phyloP scores from a whole-genome alignment of 352 stramenopile species.

The Globisporangium camurandrum region DNA sequence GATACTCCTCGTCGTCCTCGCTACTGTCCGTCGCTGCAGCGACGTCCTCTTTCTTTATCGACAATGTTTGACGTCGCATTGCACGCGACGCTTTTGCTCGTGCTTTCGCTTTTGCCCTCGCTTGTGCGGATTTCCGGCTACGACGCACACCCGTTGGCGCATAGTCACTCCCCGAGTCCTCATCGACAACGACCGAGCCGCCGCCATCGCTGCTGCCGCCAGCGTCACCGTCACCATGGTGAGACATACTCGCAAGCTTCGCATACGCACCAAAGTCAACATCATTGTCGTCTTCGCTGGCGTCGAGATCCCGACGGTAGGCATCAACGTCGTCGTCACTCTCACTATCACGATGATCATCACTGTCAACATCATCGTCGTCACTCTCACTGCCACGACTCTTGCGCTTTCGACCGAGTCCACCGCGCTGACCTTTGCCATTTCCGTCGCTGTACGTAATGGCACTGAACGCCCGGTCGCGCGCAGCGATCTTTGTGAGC shows the following conservation, averaged over 20 bases:
- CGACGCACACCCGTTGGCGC: too few relatives aligned
- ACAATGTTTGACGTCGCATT: too few relatives aligned
- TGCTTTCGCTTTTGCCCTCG: too few relatives aligned
- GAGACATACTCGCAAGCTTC: neutral
- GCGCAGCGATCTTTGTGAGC: constrained; percentile 3
- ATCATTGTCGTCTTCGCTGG: neutral
- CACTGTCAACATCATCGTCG: neutral
- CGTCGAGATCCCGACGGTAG: too few relatives aligned
- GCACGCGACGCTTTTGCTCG: too few relatives aligned
- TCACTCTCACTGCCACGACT: neutral
- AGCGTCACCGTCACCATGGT: neutral
- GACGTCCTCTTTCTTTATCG: too few relatives aligned
- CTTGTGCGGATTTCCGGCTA: too few relatives aligned
- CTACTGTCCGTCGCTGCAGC: too few relatives aligned
- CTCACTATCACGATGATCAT: neutral
- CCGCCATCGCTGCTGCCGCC: neutral
- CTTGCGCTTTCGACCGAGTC: neutral
- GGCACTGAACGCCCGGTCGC: neutral
- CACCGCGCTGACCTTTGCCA: neutral
- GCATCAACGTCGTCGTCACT: neutral
- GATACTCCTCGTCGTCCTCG: neutral
- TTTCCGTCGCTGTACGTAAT: neutral
- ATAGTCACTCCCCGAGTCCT: neutral
- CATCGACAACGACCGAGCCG: neutral
- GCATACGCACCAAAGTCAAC: neutral